Conservation (phyloP, 768 basidiomycete species). For the Leccinum subtestaceum region DNA sequence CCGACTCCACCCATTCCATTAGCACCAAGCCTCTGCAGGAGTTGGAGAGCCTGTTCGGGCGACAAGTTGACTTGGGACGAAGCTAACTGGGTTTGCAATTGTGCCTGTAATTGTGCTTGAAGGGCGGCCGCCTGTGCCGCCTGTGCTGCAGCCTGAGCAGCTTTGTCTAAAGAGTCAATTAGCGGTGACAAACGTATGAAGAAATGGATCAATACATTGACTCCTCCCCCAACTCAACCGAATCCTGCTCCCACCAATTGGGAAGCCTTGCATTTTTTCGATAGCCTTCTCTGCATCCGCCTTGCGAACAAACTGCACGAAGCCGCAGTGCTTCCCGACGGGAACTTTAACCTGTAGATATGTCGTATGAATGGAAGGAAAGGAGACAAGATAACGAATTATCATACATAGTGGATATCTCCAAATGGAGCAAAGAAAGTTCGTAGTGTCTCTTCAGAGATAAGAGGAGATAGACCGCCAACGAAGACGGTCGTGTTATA, state of each 20-base stretch:
- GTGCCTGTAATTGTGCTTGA: slow-evolving; percentile 44
- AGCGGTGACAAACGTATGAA: slow-evolving; percentile 1
- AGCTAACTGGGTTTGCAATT: slow-evolving; percentile 33
- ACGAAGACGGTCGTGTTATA: slow-evolving; percentile 97
- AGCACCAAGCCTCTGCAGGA: slow-evolving; percentile 55
- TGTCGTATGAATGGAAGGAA: slow-evolving; percentile 3
- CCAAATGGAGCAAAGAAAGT: slow-evolving; percentile 93
- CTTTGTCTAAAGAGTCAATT: slow-evolving; percentile 59
- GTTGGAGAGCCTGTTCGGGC: slow-evolving; percentile 60
- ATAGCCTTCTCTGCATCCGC: slow-evolving; percentile 90
- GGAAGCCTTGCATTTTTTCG: slow-evolving; percentile 96
- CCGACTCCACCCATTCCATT: slow-evolving; percentile 36
- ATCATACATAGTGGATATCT: slow-evolving; percentile 83
- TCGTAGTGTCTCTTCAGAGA: slow-evolving; percentile 86
- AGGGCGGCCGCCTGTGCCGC: slow-evolving; percentile 74
- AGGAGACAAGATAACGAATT: not conserved
- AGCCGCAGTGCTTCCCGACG: slow-evolving; percentile 92
- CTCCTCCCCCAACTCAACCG: slow-evolving; percentile 91
- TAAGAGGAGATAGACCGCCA: slow-evolving; percentile 83
- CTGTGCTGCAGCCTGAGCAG: slow-evolving; percentile 86
- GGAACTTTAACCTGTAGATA: slow-evolving; percentile 84
- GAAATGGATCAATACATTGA: slow-evolving; percentile 55
- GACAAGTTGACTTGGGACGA: slow-evolving; percentile 37
- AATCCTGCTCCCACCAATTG: slow-evolving; percentile 88
- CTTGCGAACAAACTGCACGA: slow-evolving; percentile 92